phyloP scores from a whole-genome alignment of 352 stramenopile species.

The Phytophthora aleatoria region DNA sequence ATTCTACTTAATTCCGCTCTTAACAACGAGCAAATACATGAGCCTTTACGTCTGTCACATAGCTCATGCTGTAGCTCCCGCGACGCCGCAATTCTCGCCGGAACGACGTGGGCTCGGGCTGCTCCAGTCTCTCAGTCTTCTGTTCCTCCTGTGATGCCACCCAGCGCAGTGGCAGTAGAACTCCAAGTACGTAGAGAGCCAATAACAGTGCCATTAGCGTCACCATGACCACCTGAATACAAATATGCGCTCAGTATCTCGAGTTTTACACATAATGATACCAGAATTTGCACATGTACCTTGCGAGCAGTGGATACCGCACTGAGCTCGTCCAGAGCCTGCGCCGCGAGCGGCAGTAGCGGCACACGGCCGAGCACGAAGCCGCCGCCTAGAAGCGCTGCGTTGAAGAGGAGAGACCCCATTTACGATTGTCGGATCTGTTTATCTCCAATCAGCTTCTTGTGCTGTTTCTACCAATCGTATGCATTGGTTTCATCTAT shows the following conservation, averaged over 20 bases:
- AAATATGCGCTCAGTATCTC: constrained; percentile 3
- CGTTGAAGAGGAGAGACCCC: constrained; percentile 67
- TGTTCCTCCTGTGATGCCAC: constrained; percentile 26
- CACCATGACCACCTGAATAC: constrained; percentile 47
- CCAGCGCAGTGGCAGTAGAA: constrained; percentile 61
- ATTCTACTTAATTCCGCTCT: neutral
- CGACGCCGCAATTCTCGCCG: constrained; percentile 78
- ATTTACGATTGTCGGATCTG: constrained; percentile 5
- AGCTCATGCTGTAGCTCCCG: constrained; percentile 89
- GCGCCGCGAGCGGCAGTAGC: constrained; percentile 49
- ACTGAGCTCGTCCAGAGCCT: constrained; percentile 54
- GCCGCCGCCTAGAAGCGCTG: constrained; percentile 60
- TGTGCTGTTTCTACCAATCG: constrained; percentile 10
- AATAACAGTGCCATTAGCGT: constrained; percentile 49
- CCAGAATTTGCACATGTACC: constrained; percentile 26
- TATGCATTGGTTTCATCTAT: neutral
- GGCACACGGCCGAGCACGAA: constrained; percentile 67
- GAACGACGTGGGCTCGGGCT: constrained; percentile 64
- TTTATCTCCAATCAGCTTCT: constrained; percentile 6
- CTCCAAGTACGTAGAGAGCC: constrained; percentile 60
- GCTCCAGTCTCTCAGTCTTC: constrained; percentile 33
- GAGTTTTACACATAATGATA: neutral
- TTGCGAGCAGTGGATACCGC: constrained; percentile 52
- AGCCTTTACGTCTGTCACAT: constrained; percentile 87
- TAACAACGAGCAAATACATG: constrained; percentile 79